phyloP scores from a whole-genome alignment of 2,329 filamentous ascomycete species.

The Penicillium expansum region DNA sequence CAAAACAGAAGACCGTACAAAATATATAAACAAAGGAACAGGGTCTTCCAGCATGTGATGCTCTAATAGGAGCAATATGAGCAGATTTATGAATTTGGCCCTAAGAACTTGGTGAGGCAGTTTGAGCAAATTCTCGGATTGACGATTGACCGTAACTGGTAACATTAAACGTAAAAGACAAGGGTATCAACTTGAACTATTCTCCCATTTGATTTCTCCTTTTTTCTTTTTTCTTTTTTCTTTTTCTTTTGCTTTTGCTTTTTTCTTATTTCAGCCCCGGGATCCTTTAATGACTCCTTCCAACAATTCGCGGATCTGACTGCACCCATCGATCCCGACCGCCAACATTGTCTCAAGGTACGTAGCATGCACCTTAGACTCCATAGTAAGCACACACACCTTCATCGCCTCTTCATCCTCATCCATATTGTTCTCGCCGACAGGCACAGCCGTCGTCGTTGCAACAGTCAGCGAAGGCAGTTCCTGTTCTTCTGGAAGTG shows the following conservation, averaged over 20 bases:
- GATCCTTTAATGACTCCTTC: slow-evolving; percentile 71
- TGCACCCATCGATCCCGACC: slow-evolving; percentile 87
- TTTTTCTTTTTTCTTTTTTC: background rate
- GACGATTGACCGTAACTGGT: background rate
- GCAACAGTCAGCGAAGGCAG: slow-evolving; percentile 84
- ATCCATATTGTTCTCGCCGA: slow-evolving; percentile 57
- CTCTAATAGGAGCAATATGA: slow-evolving; percentile 1
- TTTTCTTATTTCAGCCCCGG: slow-evolving; percentile 9
- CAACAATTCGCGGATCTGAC: slow-evolving; percentile 75
- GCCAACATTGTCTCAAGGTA: slow-evolving; percentile 89
- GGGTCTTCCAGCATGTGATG: background rate
- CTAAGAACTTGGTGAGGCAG: background rate
- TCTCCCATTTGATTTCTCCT: background rate
- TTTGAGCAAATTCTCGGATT: slow-evolving; percentile 8
- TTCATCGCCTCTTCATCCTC: slow-evolving; percentile 49
- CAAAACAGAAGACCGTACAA: background rate
- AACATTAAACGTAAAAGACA: slow-evolving; percentile 5
- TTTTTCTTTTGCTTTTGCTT: background rate
- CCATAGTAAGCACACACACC: slow-evolving; percentile 77
- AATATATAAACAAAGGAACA: background rate
- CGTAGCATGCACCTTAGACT: slow-evolving; percentile 76
- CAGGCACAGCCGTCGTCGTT: slow-evolving; percentile 51
- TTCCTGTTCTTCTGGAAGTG: slow-evolving; percentile 60
- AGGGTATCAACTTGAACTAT: slow-evolving; percentile 8
- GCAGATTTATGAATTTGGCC: slow-evolving; percentile 2